Evolutionary conservation across 2,329 filamentous ascomycete species (phyloP).

Genomic region (Trichoderma sp.): DNA sequence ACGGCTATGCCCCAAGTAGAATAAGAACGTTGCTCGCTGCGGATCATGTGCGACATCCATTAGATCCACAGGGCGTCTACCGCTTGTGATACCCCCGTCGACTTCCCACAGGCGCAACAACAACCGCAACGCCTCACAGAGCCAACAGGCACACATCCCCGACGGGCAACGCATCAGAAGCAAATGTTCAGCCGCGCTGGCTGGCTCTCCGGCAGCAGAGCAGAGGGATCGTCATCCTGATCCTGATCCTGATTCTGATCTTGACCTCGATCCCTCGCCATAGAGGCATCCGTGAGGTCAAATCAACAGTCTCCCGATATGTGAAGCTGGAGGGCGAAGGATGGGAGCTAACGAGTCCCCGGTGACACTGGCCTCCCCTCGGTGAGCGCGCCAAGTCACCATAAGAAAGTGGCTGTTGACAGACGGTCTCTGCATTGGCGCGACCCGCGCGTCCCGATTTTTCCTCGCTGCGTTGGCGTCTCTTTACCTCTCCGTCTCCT

Average conservation of each 20-base stretch:
- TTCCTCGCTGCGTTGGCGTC: slow-evolving; percentile 17
- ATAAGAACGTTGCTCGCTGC: slow-evolving; percentile 34
- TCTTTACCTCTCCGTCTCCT: background rate
- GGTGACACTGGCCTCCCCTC: slow-evolving; percentile 13
- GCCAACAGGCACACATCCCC: slow-evolving; percentile 31
- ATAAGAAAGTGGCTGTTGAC: slow-evolving; percentile 18
- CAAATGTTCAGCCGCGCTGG: slow-evolving; percentile 6
- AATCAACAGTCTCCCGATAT: background rate
- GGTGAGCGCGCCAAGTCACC: slow-evolving; percentile 20
- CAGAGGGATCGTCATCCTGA: background rate
- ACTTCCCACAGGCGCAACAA: slow-evolving; percentile 26
- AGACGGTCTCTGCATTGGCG: slow-evolving; percentile 18
- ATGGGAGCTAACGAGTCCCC: background rate
- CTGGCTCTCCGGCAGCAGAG: background rate
- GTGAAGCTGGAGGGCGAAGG: background rate
- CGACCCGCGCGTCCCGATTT: slow-evolving; percentile 27
- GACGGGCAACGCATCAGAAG: slow-evolving; percentile 14
- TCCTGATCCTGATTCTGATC: background rate
- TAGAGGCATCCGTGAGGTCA: background rate
- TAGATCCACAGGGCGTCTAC: slow-evolving; percentile 39
- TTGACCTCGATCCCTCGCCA: background rate
- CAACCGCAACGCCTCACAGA: slow-evolving; percentile 22
- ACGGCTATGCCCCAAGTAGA: slow-evolving; percentile 34
- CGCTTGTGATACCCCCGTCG: slow-evolving; percentile 33
- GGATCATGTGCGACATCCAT: slow-evolving; percentile 40